Evolutionary conservation across 2,329 filamentous ascomycete genomes (phyloP).

Genomic region (Cladosporium austrohemisphaericum): DNA sequence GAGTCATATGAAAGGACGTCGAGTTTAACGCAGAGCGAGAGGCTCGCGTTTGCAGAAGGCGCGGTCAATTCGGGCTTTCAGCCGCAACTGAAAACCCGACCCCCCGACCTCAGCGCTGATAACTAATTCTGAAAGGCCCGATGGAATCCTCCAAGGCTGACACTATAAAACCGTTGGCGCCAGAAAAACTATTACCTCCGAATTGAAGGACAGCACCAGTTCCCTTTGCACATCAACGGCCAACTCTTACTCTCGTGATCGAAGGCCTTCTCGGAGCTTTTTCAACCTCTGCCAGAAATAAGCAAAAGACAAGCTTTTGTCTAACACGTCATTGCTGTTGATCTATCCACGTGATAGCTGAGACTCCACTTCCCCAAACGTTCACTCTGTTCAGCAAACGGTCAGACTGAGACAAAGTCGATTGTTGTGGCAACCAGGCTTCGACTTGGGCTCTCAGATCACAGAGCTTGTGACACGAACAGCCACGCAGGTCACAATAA

Average conservation of each 20-base stretch:
- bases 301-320: slow-evolving; percentile 14
- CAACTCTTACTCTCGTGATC: background rate
- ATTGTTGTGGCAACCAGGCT: slow-evolving; percentile 9
- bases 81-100: too few relatives aligned
- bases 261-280: background rate
- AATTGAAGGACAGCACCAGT: too few relatives aligned
- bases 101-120: too few relatives aligned
- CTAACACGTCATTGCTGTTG: slow-evolving; percentile 11
- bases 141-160: too few relatives aligned
- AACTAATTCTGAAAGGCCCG: too few relatives aligned
- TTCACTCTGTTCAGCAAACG: background rate
- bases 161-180: too few relatives aligned
- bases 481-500: slow-evolving; percentile 3
- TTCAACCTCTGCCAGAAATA: background rate
- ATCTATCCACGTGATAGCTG: background rate
- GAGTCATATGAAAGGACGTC: too few relatives aligned
- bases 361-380: slow-evolving; percentile 8
- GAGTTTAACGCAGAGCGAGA: too few relatives aligned
- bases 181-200: too few relatives aligned
- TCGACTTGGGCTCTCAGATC: background rate
- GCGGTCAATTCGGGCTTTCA: too few relatives aligned
- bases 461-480: background rate
- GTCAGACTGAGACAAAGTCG: background rate
- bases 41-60: too few relatives aligned
- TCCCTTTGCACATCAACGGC: background rate